Conservation (phyloP, 192 early-diverging fungal species). For the Gryganskiella cystojenkinii region DNA sequence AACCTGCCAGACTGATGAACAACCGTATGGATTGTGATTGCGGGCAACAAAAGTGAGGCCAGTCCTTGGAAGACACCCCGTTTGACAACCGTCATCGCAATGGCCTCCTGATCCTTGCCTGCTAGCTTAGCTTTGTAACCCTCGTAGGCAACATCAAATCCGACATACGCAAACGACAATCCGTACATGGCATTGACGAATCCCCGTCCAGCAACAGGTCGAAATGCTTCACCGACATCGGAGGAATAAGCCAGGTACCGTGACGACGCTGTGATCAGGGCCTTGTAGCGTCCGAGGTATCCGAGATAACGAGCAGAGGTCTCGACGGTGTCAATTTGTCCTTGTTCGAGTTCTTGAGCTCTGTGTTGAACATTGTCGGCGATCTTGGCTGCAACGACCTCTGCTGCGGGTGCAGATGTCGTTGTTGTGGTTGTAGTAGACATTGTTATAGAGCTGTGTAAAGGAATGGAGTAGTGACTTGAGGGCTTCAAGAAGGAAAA, state of each 20-base stretch:
- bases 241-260: constrained; percentile 74
- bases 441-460: not conserved
- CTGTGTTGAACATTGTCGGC: constrained; percentile 28
- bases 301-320: constrained; percentile 65
- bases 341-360: constrained; percentile 39
- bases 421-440: constrained; percentile 13
- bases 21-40: constrained; percentile 71
- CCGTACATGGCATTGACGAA: constrained; percentile 72
- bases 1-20: constrained; percentile 54
- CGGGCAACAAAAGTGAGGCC: constrained; percentile 66
- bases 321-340: constrained; percentile 57
- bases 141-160: constrained; percentile 70
- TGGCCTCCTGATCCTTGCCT: constrained; percentile 54
- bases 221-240: constrained; percentile 77
- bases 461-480: no score
- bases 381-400: constrained; percentile 24
- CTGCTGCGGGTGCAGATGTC: constrained; percentile 11
- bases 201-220: constrained; percentile 63
- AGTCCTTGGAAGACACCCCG: constrained; percentile 71
- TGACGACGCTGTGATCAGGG: constrained; percentile 53
- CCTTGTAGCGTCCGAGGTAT: constrained; percentile 60
- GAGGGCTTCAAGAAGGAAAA: no score
- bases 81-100: constrained; percentile 63
- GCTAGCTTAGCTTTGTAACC: constrained; percentile 64
- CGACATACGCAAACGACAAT: constrained; percentile 70